These are phyloP conservation scores for Tulasnella sp. DNA, from an alignment of 768 basidiomycete species.

Conservation along the genomic window DNA sequence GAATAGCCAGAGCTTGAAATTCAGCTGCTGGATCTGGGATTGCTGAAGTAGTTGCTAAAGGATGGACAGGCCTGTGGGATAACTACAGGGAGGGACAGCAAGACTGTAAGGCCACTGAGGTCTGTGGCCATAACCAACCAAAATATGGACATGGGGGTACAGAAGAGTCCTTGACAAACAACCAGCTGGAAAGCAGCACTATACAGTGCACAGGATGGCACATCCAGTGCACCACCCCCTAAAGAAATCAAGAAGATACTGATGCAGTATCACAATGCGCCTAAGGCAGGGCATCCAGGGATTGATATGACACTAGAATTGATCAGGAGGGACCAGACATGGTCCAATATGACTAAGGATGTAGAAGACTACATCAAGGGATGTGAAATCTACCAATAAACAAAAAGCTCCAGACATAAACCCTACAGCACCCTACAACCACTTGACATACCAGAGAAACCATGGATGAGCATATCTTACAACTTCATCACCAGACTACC, in stretches of 20 bases:
- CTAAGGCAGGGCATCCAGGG: not conserved
- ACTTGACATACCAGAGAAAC: not conserved
- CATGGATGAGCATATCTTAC: not conserved
- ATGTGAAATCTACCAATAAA: not conserved
- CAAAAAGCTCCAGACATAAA: not conserved
- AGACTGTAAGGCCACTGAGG: not conserved
- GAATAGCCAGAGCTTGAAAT: not conserved
- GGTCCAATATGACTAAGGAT: not conserved
- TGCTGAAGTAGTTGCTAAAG: not conserved
- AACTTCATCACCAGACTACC: conserved; percentile 32
- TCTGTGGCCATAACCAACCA: too few relatives aligned
- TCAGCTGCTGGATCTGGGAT: not conserved
- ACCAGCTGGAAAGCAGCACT: not conserved
- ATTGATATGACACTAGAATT: not conserved
- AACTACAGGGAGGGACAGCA: not conserved
- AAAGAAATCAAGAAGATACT: not conserved
- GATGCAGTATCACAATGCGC: not conserved
- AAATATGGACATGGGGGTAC: not conserved
- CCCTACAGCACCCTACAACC: not conserved
- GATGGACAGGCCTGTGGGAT: not conserved
- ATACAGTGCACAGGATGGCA: not conserved
- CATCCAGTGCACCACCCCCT: not conserved
- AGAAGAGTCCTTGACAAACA: not conserved
- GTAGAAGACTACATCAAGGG: not conserved
- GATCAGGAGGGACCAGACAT: not conserved